Evolutionary conservation across 1,284 basidiomycete species (phyloP), one percentile per base, ranked within the genome.

Genomic region (Malassezia furfur): DNA sequence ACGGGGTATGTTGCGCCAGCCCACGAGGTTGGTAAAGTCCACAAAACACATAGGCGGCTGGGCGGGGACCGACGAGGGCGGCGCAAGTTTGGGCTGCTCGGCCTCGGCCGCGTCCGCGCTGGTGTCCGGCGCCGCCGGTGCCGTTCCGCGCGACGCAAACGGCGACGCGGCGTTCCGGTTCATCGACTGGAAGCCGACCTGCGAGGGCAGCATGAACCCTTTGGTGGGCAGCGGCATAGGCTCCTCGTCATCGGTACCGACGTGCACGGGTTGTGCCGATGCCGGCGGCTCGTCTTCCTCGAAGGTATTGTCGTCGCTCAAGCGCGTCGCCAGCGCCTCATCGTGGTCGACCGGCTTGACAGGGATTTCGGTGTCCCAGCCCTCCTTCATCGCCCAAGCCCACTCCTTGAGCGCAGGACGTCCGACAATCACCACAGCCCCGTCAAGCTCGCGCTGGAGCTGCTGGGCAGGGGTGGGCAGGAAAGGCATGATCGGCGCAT

Each of bases 331-430:
- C 9, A 96, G 79, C 51, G 79, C 78, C 60, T 91, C 87, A 59
- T 93, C 68, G 44, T 55, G 38, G 59, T 86, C 79, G 21, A 89
- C 76, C 2, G 82, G 79, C 44, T 84, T 83, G n/a, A 63, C 52
- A 2, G 72, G 71, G 12, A 66, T 52, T 11, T 19, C 40, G 8
- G 64, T 63, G 17, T 83, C 82, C 87, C 88, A 98, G 0, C 94
- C 93, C 48, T 82, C 80, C 67, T 82, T 82, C 50, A 96, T 74
- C 1, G 91, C 93, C 57, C 84, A 81, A 79, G 94, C 83, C 76
- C 88, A 96, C 78, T 98, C 93, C 77, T 96, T 98, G 75, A 91
- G 81, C 1, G 89, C 87, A 34, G 87, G 85, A 54, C 93, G 82
- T 7, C 94, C 94, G n/a, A 96, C 77, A 51, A 98, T 78, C 52